Conservation (phyloP, 2,329 filamentous ascomycete genomes). For the Cytospora piceae region DNA sequence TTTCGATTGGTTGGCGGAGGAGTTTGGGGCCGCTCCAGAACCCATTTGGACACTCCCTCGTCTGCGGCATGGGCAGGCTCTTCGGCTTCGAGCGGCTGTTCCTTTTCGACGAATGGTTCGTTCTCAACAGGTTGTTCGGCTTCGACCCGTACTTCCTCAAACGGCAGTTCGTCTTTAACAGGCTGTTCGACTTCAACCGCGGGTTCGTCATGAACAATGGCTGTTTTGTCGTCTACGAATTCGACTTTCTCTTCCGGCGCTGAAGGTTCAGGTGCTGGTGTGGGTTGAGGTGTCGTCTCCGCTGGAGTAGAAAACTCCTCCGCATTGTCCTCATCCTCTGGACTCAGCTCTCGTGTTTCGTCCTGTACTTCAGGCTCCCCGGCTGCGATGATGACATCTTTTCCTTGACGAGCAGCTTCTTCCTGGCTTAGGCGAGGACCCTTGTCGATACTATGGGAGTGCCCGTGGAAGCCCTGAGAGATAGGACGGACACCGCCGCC, state of each 20-base stretch:
- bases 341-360: background rate
- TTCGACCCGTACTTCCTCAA: too few relatives aligned
- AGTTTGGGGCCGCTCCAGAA: conserved; percentile 22
- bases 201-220: conserved; percentile 4
- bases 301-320: conserved; percentile 27
- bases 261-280: background rate
- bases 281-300: conserved; percentile 10
- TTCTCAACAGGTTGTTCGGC: background rate
- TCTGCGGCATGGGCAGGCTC: background rate
- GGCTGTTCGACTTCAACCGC: background rate
- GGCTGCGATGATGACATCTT: conserved; percentile 10
- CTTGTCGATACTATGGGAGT: conserved; percentile 34
- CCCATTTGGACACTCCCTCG: background rate
- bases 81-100: background rate
- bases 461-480: conserved; percentile 41
- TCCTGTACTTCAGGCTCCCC: conserved; percentile 11
- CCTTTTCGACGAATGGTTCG: background rate
- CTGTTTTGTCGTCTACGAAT: conserved; percentile 8
- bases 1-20: conserved; percentile 25
- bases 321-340: conserved; percentile 6
- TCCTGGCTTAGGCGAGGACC: conserved; percentile 35
- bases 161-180: background rate
- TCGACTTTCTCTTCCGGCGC: background rate
- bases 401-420: conserved; percentile 7
- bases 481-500: conserved; percentile 85